Conservation (phyloP, 306 rosid genomes). For the Cicer judaicum region DNA sequence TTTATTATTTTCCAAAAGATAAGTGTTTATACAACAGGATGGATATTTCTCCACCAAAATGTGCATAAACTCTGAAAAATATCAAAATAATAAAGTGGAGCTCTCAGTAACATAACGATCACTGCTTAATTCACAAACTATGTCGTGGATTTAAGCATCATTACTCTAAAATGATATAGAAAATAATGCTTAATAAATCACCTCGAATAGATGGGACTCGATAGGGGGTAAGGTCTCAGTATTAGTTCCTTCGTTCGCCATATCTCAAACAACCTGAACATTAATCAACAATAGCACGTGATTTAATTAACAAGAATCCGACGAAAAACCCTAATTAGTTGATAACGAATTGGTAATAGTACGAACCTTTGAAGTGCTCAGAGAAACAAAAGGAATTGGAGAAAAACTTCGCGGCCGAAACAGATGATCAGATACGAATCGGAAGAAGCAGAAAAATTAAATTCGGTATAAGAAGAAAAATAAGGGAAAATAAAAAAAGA, state of each 20-base stretch:
- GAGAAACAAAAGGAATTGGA: neutral
- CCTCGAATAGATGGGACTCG: slow-evolving; percentile 74
- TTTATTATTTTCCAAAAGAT: neutral
- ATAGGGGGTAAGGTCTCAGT: slow-evolving; percentile 71
- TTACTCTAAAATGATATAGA: neutral
- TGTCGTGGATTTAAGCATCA: neutral
- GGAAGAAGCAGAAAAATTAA: slow-evolving; percentile 47
- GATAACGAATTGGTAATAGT: slow-evolving; percentile 37
- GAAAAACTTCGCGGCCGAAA: slow-evolving; percentile 29
- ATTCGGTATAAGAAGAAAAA: slow-evolving; percentile 50
- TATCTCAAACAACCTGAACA: slow-evolving; percentile 57
- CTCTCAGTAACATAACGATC: slow-evolving; percentile 30
- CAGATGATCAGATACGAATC: slow-evolving; percentile 41
- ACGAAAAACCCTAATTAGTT: slow-evolving; percentile 66
- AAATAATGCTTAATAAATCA: slow-evolving; percentile 39
- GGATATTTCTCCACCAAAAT: slow-evolving; percentile 14
- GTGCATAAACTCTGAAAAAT: slow-evolving; percentile 8
- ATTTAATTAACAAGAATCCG: slow-evolving; percentile 33
- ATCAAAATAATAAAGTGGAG: slow-evolving; percentile 7
- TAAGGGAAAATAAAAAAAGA: slow-evolving; percentile 23
- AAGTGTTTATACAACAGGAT: neutral
- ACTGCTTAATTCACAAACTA: slow-evolving; percentile 20
- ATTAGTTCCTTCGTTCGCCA: slow-evolving; percentile 79
- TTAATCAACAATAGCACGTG: slow-evolving; percentile 22
- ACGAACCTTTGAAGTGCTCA: slow-evolving; percentile 54